These are phyloP conservation scores for Crithidia sp. DNA, from an alignment of 208 protist species.

Conservation along the genomic window DNA sequence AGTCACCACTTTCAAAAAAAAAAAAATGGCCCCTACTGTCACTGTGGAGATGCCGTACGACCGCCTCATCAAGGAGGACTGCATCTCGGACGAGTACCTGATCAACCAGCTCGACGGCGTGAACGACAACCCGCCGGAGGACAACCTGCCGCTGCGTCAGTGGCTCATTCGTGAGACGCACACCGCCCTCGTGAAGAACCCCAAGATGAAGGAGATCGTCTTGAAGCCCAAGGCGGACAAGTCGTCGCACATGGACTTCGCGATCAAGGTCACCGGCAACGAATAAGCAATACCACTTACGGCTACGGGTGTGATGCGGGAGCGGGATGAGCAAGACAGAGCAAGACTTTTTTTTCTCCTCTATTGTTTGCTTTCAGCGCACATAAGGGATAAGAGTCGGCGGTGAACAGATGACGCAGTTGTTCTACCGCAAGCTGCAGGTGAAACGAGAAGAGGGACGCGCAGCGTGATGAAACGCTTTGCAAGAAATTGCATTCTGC, in stretches of 20 bases:
- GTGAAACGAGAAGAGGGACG: too few relatives aligned
- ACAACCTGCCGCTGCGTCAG: conserved; percentile 76
- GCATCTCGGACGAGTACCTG: conserved; percentile 58
- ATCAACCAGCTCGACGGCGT: conserved; percentile 72
- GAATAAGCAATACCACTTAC: background rate
- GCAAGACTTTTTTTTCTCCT: conserved; percentile 17
- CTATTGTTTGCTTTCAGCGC: background rate
- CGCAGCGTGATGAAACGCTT: too few relatives aligned
- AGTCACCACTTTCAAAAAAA: background rate
- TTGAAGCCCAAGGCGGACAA: conserved; percentile 66
- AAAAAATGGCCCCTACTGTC: conserved; percentile 36
- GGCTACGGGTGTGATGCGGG: too few relatives aligned
- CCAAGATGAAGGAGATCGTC: conserved; percentile 46
- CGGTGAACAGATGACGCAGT: too few relatives aligned
- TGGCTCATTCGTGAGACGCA: conserved; percentile 71
- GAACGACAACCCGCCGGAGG: conserved; percentile 73
- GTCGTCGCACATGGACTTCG: conserved; percentile 51
- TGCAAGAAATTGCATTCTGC: background rate
- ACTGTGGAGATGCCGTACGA: conserved; percentile 60
- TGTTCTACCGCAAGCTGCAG: too few relatives aligned
- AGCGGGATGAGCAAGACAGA: background rate
- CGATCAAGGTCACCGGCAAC: conserved; percentile 35
- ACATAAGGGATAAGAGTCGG: too few relatives aligned
- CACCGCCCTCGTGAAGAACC: conserved; percentile 54
- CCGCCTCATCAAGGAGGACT: conserved; percentile 50